These are phyloP conservation scores for Mortierella sp. DNA, from an alignment of 371 early-diverging fungal species.

Conservation along the genomic window DNA sequence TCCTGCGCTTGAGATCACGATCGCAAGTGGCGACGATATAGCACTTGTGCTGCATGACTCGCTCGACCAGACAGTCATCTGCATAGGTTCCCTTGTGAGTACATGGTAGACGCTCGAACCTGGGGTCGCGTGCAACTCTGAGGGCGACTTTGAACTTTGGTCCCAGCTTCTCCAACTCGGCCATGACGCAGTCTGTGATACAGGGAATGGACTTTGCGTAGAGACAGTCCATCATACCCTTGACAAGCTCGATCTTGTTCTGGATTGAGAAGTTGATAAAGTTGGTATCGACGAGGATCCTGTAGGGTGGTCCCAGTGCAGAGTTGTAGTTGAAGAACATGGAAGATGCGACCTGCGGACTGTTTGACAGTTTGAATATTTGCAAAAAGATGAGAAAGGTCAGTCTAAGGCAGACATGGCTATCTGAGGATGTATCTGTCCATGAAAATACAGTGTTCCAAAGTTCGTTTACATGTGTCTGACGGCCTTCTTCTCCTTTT, in stretches of 20 bases:
- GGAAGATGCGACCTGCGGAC: conserved; percentile 93
- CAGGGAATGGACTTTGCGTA: conserved; percentile 98
- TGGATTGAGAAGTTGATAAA: conserved; percentile 99
- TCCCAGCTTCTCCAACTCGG: conserved; percentile 99
- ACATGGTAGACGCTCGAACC: conserved; percentile 97
- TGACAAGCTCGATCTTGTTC: conserved; percentile 97
- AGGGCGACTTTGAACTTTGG: conserved; percentile 97
- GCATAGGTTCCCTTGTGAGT: conserved; percentile 99
- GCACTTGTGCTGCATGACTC: conserved; percentile 97
- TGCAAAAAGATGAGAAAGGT: background rate
- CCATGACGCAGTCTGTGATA: conserved; percentile 99
- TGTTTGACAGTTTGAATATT: conserved; percentile 22
- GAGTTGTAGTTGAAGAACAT: conserved; percentile 98
- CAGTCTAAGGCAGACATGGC: too few relatives aligned
- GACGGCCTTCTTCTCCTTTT: conserved; percentile 76
- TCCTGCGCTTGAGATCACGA: conserved; percentile 97
- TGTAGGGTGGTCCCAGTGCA: conserved; percentile 98
- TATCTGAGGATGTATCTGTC: too few relatives aligned
- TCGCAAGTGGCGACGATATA: conserved; percentile 99
- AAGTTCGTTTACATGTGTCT: conserved; percentile 78
- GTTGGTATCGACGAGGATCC: conserved; percentile 99
- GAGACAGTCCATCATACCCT: conserved; percentile 98
- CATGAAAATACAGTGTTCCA: too few relatives aligned
- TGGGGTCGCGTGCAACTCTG: conserved; percentile 93
- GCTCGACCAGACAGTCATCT: conserved; percentile 99